phyloP scores from a whole-genome alignment of 495 filamentous ascomycete species.

The Aspergillus olivimuriae region DNA sequence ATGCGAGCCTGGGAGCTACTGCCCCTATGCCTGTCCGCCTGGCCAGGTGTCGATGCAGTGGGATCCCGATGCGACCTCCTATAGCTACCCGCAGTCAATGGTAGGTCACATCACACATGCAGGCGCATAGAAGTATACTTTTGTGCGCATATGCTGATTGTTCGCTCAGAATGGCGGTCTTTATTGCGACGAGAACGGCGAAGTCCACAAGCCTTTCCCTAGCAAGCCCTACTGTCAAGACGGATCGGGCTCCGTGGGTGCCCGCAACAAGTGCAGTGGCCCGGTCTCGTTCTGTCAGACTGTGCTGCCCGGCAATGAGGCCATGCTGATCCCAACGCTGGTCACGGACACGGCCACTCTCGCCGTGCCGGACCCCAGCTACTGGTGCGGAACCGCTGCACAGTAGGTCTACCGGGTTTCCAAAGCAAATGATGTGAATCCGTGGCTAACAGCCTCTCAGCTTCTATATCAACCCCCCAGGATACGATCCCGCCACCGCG shows the following conservation, averaged over 20 bases:
- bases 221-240: constrained; percentile 64
- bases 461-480: constrained; percentile 76
- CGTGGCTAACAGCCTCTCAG: constrained; percentile 29
- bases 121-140: background rate
- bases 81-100: constrained; percentile 66
- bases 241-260: constrained; percentile 58
- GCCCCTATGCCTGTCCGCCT: constrained; percentile 71
- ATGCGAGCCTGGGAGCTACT: constrained; percentile 64
- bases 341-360: constrained; percentile 49
- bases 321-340: constrained; percentile 77
- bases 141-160: background rate
- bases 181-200: constrained; percentile 62
- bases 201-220: constrained; percentile 66
- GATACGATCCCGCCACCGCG: constrained; percentile 49
- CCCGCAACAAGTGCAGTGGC: constrained; percentile 55
- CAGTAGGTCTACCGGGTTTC: constrained; percentile 57
- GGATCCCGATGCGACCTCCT: constrained; percentile 62
- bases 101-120: constrained; percentile 40
- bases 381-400: constrained; percentile 69
- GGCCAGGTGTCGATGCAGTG: constrained; percentile 77
- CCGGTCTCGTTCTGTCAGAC: constrained; percentile 76
- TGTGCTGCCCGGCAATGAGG: constrained; percentile 78
- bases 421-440: background rate
- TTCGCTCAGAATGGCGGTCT: constrained; percentile 64
- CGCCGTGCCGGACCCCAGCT: constrained; percentile 63